These are phyloP conservation scores for Bryum argenteum DNA, from an alignment of 225 moss, liverwort and hornwort species.

Conservation along the genomic window DNA sequence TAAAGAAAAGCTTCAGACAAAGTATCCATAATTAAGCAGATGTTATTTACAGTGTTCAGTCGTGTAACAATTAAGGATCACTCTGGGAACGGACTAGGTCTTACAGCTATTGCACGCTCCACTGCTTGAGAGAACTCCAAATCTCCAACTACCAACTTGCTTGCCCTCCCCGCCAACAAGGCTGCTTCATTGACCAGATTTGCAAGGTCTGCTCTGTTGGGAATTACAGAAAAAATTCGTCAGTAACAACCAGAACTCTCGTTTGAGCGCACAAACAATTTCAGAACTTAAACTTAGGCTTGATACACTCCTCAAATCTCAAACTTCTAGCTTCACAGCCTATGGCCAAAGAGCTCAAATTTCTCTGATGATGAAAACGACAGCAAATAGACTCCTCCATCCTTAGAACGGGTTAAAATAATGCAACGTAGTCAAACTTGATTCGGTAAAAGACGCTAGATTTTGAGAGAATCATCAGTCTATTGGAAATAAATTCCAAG, in stretches of 20 bases:
- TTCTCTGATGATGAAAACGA: too few relatives aligned
- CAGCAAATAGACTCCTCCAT: neutral
- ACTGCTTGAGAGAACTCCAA: conserved; percentile 86
- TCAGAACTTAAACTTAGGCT: neutral
- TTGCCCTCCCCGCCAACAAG: conserved; percentile 82
- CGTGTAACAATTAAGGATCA: neutral
- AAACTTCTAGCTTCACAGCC: neutral
- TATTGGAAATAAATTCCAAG: neutral
- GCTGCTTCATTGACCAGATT: conserved; percentile 98
- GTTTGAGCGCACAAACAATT: neutral
- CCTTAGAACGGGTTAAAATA: neutral
- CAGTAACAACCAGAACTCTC: conserved; percentile 17
- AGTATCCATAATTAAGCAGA: conserved; percentile 10
- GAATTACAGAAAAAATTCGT: conserved; percentile 33
- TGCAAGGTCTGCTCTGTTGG: conserved; percentile 90
- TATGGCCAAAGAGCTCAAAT: neutral
- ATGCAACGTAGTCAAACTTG: neutral
- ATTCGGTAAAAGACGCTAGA: neutral
- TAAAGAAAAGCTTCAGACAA: neutral
- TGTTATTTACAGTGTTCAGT: conserved; percentile 10
- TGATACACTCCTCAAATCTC: neutral
- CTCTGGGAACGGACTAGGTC: conserved; percentile 27
- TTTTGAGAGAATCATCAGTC: conserved; percentile 1
- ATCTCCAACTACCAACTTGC: conserved; percentile 77
- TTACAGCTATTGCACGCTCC: conserved; percentile 93